These are phyloP conservation scores for Pseudocercospora ulei DNA, from an alignment of 2,329 filamentous ascomycete species.

Conservation along the genomic window DNA sequence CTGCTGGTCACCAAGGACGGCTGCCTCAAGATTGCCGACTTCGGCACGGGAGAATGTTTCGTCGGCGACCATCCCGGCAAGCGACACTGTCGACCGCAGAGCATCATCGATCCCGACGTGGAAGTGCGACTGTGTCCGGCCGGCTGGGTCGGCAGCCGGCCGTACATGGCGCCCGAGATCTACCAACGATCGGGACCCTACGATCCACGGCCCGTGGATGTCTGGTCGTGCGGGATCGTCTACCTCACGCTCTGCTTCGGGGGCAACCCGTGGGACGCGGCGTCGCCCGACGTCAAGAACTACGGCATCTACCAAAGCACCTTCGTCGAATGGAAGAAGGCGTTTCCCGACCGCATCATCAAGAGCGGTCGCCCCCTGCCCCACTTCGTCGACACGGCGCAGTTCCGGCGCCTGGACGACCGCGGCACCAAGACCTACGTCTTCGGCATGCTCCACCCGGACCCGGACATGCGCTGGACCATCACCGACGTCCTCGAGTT, in stretches of 20 bases:
- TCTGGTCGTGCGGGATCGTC: slow-evolving; percentile 77
- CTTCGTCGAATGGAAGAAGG: slow-evolving; percentile 55
- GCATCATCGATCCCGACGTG: slow-evolving; percentile 62
- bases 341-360: slow-evolving; percentile 45
- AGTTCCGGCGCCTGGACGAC: slow-evolving; percentile 58
- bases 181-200: slow-evolving; percentile 56
- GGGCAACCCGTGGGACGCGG: slow-evolving; percentile 64
- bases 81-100: slow-evolving; percentile 44
- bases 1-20: slow-evolving; percentile 68
- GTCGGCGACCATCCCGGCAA: slow-evolving; percentile 70
- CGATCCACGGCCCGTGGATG: slow-evolving; percentile 70
- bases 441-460: slow-evolving; percentile 71
- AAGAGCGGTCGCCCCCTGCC: slow-evolving; percentile 38
- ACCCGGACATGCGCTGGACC: slow-evolving; percentile 59
- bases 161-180: slow-evolving; percentile 82
- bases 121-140: slow-evolving; percentile 62
- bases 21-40: slow-evolving; percentile 82
- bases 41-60: slow-evolving; percentile 82
- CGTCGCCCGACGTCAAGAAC: slow-evolving; percentile 46
- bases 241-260: slow-evolving; percentile 67
- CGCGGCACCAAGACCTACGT: slow-evolving; percentile 60
- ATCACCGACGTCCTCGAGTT: slow-evolving; percentile 58
- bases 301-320: slow-evolving; percentile 57
- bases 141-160: slow-evolving; percentile 73
- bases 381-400: slow-evolving; percentile 53